Evolutionary conservation across 768 basidiomycete species (phyloP).

Genomic region (Podaxis sp.): DNA sequence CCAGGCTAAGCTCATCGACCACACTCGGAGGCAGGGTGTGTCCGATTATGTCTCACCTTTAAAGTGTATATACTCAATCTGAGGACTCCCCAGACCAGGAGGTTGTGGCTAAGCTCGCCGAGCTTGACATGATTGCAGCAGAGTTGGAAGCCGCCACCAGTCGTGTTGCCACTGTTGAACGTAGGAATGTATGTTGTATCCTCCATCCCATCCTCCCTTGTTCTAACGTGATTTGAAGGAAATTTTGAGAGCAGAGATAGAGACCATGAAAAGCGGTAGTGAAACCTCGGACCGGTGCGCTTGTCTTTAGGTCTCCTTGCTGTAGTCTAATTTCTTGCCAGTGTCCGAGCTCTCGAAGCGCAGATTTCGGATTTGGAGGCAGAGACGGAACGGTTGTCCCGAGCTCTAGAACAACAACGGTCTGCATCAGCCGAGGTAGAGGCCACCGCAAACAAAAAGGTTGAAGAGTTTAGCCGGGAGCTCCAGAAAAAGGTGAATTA

Average conservation of each 20-base stretch:
- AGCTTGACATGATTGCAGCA: conserved; percentile 92
- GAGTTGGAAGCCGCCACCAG: conserved; percentile 96
- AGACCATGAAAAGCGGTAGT: conserved; percentile 78
- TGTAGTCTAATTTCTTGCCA: conserved; percentile 27
- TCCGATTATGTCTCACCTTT: background rate
- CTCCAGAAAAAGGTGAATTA: conserved; percentile 49
- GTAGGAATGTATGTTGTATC: conserved; percentile 71
- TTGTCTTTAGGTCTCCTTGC: background rate
- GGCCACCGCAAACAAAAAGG: conserved; percentile 44
- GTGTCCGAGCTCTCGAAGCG: conserved; percentile 69
- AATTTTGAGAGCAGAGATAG: conserved; percentile 93
- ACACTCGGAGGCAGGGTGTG: conserved; percentile 85
- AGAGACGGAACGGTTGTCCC: conserved; percentile 70
- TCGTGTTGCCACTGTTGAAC: conserved; percentile 88
- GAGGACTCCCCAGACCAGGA: conserved; percentile 70
- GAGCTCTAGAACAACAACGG: conserved; percentile 64
- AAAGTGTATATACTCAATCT: background rate
- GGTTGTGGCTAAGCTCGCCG: conserved; percentile 83
- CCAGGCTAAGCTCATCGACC: conserved; percentile 90
- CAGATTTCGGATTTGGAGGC: conserved; percentile 77
- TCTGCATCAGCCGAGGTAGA: conserved; percentile 46
- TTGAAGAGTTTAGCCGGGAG: conserved; percentile 63
- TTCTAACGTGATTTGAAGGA: conserved; percentile 51
- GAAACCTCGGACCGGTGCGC: conserved; percentile 70
- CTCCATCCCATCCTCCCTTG: background rate